Base-by-base conservation (phyloP, 805 yeast species). In the Vanderwaltozyma polyspora region DNA sequence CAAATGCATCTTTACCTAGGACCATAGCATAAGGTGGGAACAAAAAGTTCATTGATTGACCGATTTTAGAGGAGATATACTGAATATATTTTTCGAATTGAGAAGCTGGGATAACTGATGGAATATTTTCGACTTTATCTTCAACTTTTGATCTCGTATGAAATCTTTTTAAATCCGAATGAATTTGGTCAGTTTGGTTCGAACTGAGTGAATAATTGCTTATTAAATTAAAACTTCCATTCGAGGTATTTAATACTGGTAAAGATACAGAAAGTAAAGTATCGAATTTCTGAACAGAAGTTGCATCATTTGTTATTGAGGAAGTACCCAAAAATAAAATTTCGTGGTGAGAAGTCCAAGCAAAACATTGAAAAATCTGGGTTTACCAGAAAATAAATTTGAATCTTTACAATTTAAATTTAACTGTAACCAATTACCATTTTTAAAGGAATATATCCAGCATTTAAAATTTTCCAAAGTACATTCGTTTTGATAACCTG, bases 311-410 rank as follows among this genome's bases (percentile, higher is more conserved):
- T 8, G 7, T 21, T 8, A 21, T 21, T 8, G 10, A 21, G 7
- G 43, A 38, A 7, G 65, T 54, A 0, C 91, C 91, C 19, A 81
- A 45, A 19, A 78, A 54, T 1, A 78, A 58, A 1, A 78, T 74
- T 49, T 74, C 76, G 49, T 79, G 87, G 54, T 81, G 91, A 1
- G 87, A 77, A 18, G 68, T 69, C 93, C 93, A 81, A n/a, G n/a
- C n/a, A n/a, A n/a, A n/a, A n/a, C n/a, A n/a, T n/a, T n/a, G n/a
- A n/a, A n/a, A n/a, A n/a, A n/a, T n/a, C n/a, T n/a, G n/a, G n/a
- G n/a, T n/a, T n/a, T n/a, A n/a, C n/a, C n/a, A n/a, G n/a, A n/a
- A n/a, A n/a, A n/a, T n/a, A n/a, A n/a, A n/a, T 1, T 74, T 76
- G 54, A 21, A 21, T 21, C 10, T 21, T 21, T 21, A 21, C 10